Conservation (phyloP, 306 rosid species). For the Dalbergia cochinchinensis region DNA sequence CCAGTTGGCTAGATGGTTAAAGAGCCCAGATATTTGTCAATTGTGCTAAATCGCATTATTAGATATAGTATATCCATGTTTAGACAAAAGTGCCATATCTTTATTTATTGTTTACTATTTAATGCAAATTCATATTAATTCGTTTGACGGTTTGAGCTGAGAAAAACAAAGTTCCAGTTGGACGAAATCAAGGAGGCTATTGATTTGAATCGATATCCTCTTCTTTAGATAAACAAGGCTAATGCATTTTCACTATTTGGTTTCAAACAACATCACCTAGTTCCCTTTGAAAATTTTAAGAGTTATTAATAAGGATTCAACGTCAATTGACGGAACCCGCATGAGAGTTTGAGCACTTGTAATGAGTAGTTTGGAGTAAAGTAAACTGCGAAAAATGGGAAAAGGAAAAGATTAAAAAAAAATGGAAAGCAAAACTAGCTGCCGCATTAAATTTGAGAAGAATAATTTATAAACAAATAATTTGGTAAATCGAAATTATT, state of each 20-base stretch:
- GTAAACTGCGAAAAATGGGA: neutral
- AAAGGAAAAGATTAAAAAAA: neutral
- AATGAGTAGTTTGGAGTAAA: neutral
- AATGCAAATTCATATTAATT: neutral
- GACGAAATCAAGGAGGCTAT: neutral
- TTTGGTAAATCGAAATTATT: too few species aligned
- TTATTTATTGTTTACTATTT: neutral
- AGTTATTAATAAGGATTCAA: neutral
- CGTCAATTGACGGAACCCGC: neutral
- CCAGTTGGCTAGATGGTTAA: too few species aligned
- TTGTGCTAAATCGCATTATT: too few species aligned
- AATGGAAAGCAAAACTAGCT: neutral
- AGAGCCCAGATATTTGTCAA: too few species aligned
- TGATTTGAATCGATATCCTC: neutral
- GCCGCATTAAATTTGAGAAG: neutral
- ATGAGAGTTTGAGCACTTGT: neutral
- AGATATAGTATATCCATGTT: neutral
- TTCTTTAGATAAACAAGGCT: neutral
- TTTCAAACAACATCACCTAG: neutral
- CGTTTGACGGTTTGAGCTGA: conserved; percentile 41
- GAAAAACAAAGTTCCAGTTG: conserved; percentile 20
- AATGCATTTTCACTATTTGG: neutral
- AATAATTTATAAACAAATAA: too few species aligned
- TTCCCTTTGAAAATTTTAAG: too few species aligned
- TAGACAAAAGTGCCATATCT: conserved; percentile 30